These are phyloP conservation scores for Lumnitzera littorea DNA, from an alignment of 345 rosid genomes.

Conservation along the genomic window DNA sequence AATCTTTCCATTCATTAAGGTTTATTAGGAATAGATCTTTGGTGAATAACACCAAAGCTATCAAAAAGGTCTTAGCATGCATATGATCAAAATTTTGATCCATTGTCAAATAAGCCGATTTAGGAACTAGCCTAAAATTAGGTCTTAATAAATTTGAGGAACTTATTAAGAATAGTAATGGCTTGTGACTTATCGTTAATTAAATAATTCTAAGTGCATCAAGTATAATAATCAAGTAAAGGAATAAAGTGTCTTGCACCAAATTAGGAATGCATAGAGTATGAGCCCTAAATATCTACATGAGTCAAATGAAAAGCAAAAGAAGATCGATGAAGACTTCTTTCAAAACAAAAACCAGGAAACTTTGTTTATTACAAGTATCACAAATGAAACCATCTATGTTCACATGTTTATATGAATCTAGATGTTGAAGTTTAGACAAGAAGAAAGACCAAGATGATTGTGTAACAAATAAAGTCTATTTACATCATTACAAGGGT, in stretches of 20 bases:
- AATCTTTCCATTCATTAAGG: background rate
- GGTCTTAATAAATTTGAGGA: background rate
- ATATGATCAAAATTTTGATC: no score
- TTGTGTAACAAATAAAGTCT: no score
- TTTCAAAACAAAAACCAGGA: no score
- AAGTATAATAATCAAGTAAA: background rate
- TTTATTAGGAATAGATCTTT: background rate
- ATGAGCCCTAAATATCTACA: background rate
- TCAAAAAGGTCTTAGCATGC: no score
- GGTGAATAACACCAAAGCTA: no score
- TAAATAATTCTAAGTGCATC: background rate
- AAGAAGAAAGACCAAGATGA: no score
- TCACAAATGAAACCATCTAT: background rate
- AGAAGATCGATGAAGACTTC: rapidly evolving
- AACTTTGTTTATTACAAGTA: background rate
- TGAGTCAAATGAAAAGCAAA: background rate
- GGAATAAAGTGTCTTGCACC: background rate
- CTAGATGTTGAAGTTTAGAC: no score
- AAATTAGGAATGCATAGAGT: background rate
- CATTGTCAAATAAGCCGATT: no score
- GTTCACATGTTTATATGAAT: no score
- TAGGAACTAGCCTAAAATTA: no score
- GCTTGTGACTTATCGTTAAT: background rate
- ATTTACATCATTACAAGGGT: no score
- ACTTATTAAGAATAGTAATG: background rate